Base-by-base conservation (phyloP, 805 yeast species). In the Metschnikowia amazonensis region DNA sequence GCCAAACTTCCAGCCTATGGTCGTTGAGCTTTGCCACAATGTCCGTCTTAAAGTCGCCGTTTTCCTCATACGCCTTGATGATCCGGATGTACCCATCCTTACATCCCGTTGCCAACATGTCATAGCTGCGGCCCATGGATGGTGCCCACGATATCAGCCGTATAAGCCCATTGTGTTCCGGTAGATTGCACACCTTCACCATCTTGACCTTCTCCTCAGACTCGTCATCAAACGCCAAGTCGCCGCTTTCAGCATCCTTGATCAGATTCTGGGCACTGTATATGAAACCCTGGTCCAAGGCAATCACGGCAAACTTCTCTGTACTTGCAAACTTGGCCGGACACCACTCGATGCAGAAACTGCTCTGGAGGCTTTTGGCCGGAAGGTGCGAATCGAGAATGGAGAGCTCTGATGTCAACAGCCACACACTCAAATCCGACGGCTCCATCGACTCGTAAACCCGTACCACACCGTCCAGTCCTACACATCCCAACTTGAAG, bases 111-210 rank as follows among this genome's bases (percentile, higher is more conserved):
- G 99, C 98, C 35, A 94, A 74, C 39, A 90, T 69, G 56, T 92
- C 96, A 62, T 80, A 87, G 51, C 84, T 81, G 54, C 96, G 73
- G 2, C 98, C 98, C 84, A 90, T 87, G 0, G 95, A 81, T 2
- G 98, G 97, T 0, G 98, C 98, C 99, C 99, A 92, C 25, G 90
- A 76, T 4, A 90, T 88, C 14, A 89, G 85, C 58, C 98, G 74
- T 28, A 92, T 88, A 33, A 92, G 73, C 2, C 96, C 96, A 44
- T 79, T 76, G 61, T 90, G 97, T 32, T 89, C 97, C 2, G 89
- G 86, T 20, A 92, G 70, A 49, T 79, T 79, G 28, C 85, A 80
- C 0, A 81, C 81, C 44, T 77, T 73, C 10, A 70, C 69, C 51
- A 78, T 73, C 57, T 77, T 82, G 13, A 55, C 50, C 27, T 56